Base-by-base conservation (phyloP, 1,139 yeast species). In the Taphrina betulina region DNA sequence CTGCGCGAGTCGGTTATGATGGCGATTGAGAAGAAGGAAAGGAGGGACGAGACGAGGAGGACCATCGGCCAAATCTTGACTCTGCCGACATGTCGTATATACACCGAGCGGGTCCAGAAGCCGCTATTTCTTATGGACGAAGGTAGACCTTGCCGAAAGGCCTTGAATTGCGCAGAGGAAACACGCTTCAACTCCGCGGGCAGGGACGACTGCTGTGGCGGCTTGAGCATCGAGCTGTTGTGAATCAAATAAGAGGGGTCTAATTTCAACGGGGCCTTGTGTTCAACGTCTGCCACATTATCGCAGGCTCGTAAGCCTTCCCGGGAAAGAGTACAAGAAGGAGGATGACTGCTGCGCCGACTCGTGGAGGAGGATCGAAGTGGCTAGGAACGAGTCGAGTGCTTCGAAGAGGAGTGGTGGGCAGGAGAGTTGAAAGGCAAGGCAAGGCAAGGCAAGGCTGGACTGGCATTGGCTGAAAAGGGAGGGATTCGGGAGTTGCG, bases 101-200 rank as follows among this genome's bases (percentile, higher is more conserved):
- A 41, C n/a, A 50, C 35, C 29, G 44, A 24, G 29, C 40, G 40
- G 12, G 34, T 24, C 54, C 54, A 50, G 22, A 38, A 40, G 23
- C 54, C 33, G 14, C 37, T 41, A 24, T 29, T 31, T 22, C 23
- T 38, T 38, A 40, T 40, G 10, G 40, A 28, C 29, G 54, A 38
- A 3, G 54, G 54, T 5, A 50, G 34, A 16, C 54, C 54, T 19
- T 50, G 54, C 20, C 40, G 45, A 16, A 50, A 33, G 8, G 54
- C 54, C 29, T 50, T 50, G 54, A 50, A 50, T 26, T 50, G 54
- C 16, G 54, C 40, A 20, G 46, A 38, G 10, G 54, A 50, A 19
- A 50, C 46, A 20, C 54, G 54, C 14, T 50, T 50, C 20, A 50
- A 46, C 33, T 50, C 54, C 20, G 48, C 48, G 7, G 54, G 40